Conservation (phyloP, 805 yeast genomes). For the Nakazawaea wickerhamii region DNA sequence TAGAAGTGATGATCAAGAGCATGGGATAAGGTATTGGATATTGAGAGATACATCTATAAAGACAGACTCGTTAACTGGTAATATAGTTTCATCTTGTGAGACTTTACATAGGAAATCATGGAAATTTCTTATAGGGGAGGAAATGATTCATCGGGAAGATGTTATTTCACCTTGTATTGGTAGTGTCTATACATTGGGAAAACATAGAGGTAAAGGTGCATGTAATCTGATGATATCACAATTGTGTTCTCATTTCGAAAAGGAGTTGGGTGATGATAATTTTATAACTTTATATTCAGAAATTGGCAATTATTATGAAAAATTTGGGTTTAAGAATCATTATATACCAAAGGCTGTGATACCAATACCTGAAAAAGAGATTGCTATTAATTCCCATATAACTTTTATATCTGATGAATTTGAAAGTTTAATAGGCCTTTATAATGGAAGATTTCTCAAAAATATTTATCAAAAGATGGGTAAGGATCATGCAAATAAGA, state of each 20-base stretch:
- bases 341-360: conserved; percentile 19
- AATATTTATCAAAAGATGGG: conserved; percentile 18
- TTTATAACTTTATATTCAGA: conserved; percentile 61
- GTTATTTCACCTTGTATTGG: conserved; percentile 42
- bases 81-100: conserved; percentile 27
- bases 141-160: conserved; percentile 1
- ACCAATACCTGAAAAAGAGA: conserved; percentile 8
- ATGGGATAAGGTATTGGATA: conserved; percentile 24
- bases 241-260: conserved; percentile 23
- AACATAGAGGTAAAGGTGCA: conserved; percentile 50
- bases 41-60: conserved; percentile 17
- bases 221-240: conserved; percentile 41
- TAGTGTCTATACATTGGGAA: conserved; percentile 48
- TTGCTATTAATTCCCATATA: conserved; percentile 1
- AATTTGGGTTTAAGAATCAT: conserved; percentile 47
- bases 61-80: conserved; percentile 13
- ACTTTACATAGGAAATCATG: conserved; percentile 21
- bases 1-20: conserved; percentile 14
- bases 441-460: conserved; percentile 4
- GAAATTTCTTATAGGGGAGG: conserved; percentile 9
- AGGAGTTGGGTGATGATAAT: conserved; percentile 24
- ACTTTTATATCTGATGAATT: conserved; percentile 10
- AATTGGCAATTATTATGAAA: conserved; percentile 59
- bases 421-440: conserved; percentile 1
- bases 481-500: conserved; percentile 17